A percentile compares a stretch with the other conserved stretches of the same genome.
These are phyloP conservation scores for Verticillium nubilum DNA, from an alignment of 2,329 filamentous ascomycete species.

Conservation along the genomic window DNA sequence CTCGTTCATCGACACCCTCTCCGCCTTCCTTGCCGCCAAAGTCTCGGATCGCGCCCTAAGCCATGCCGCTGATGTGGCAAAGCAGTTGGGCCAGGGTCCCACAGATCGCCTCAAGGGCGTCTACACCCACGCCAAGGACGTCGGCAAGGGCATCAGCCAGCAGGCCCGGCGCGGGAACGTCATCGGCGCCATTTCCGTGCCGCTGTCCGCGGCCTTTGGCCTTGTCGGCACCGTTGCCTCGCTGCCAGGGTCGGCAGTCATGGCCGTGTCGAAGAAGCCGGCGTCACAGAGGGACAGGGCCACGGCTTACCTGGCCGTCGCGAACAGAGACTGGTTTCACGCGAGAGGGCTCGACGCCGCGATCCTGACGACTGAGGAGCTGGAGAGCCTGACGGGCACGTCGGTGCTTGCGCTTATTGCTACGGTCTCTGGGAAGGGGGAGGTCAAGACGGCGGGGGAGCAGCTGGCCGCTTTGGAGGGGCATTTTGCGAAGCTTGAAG, in stretches of 20 bases:
- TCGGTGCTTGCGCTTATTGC: slow-evolving; percentile 34
- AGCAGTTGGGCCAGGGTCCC: neutral
- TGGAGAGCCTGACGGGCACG: slow-evolving; percentile 19
- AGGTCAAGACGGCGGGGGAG: slow-evolving; percentile 5
- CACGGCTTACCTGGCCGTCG: slow-evolving; percentile 32
- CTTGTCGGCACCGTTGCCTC: slow-evolving; percentile 25
- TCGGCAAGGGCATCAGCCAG: slow-evolving; percentile 27
- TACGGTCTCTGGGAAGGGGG: slow-evolving; percentile 20
- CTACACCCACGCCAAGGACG: slow-evolving; percentile 25
- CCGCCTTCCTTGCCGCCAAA: slow-evolving; percentile 39
- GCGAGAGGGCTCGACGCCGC: slow-evolving; percentile 29
- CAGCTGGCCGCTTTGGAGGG: slow-evolving; percentile 12
- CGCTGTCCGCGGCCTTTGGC: slow-evolving; percentile 30
- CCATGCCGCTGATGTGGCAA: slow-evolving; percentile 34
- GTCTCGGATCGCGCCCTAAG: slow-evolving; percentile 36
- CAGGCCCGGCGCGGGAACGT: slow-evolving; percentile 33
- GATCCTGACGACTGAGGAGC: slow-evolving; percentile 24
- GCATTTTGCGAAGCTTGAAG: slow-evolving; percentile 22
- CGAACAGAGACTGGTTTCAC: slow-evolving; percentile 37
- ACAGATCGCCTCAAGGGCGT: slow-evolving; percentile 29
- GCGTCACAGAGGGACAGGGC: slow-evolving; percentile 35
- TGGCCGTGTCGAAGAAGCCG: slow-evolving; percentile 29
- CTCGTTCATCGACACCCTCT: slow-evolving; percentile 32
- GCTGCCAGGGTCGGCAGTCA: slow-evolving; percentile 27
- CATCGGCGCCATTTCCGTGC: slow-evolving; percentile 31